These are phyloP conservation scores for Phialophora expanda DNA, from an alignment of 2,329 filamentous ascomycete genomes.

Conservation along the genomic window DNA sequence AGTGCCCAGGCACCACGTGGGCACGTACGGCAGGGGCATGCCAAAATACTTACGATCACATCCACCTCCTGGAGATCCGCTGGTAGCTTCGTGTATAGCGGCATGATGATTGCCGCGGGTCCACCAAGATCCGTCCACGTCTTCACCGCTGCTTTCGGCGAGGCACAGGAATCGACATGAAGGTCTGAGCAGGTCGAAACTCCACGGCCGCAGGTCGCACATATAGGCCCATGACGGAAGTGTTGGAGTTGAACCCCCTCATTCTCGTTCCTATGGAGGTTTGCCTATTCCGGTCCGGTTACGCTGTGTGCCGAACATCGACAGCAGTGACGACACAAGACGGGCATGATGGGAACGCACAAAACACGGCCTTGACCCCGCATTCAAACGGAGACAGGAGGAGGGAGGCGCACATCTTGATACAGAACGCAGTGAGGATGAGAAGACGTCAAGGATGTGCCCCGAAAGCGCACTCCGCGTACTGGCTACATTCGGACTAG, in stretches of 20 bases:
- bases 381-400: neutral
- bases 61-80: constrained; percentile 51
- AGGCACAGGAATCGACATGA: neutral
- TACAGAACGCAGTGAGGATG: neutral
- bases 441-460: neutral
- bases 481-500: neutral
- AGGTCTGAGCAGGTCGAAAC: neutral
- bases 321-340: neutral
- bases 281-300: neutral
- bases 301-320: neutral
- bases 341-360: neutral
- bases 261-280: neutral
- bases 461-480: too few relatives aligned
- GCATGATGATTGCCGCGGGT: constrained; percentile 10
- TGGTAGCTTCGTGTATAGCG: constrained; percentile 22
- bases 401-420: neutral
- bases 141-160: neutral
- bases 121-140: neutral
- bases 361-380: neutral
- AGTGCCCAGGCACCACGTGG: neutral
- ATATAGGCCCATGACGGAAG: neutral
- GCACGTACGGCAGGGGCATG: neutral
- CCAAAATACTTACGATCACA: constrained; percentile 47
- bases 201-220: neutral
- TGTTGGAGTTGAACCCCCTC: neutral